Evolutionary conservation across 148 eudicot species (phyloP), one percentile per base, ranked within the genome.

Genomic region (Limonium bicolor): DNA sequence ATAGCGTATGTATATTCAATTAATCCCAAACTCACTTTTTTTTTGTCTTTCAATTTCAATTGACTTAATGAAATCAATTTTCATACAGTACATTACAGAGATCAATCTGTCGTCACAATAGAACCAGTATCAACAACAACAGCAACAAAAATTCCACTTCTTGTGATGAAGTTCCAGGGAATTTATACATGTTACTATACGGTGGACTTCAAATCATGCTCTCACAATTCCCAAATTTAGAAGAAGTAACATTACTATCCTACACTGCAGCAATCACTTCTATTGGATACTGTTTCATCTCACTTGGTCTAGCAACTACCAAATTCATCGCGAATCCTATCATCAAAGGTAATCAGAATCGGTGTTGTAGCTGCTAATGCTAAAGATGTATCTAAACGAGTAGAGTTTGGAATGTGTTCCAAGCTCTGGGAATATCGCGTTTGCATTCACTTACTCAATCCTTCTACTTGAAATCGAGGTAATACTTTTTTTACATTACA

Each of bases 221-320:
- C 34, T 61, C 59, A 0, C 65, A 53, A 21, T 39, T 61, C 20
- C 65, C 65, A 3, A 43, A 53, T 38, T 53, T 61, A 38, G 59
- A 61, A 19, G 32, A 46, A 19, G 58, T 61, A 20, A 18, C 55
- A 16, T 27, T 57, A 29, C 61, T 62, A 14, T 55, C 67, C 12
- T 48, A 20, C 25, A 26, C 30, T 15, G 60, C 67, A 14, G 50
- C 67, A 26, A 17, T 49, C 15, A 54, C 48, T 17, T 55, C 67
- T 15, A 26, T 62, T 8, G 48, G 39, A 21, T 62, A 62, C 28
- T 18, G 50, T 6, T 6, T 49, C 28, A 62, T 62, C 16, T 37
- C 60, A 23, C 26, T 55, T 20, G 60, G 51, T 18, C 43, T 55
- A 19, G 14, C 51, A 16, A 8, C 38, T 13, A 32, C 51, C 0